These are phyloP conservation scores for Phytopythium montanum DNA, from an alignment of 352 stramenopile genomes.

Conservation along the genomic window DNA sequence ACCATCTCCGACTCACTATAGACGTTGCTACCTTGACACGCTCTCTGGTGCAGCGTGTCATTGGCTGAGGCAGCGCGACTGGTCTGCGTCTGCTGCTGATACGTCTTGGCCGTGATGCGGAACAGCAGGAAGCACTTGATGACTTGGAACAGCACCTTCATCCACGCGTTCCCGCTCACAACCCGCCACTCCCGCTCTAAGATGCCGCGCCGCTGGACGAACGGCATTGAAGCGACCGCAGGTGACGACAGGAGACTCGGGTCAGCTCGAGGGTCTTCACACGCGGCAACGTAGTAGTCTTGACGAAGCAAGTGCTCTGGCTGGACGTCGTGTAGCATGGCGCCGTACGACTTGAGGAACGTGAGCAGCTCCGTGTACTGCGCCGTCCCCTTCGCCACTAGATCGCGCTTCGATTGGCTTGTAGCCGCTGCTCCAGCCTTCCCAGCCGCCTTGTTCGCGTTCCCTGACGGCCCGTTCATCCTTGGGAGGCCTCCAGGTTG, in stretches of 20 bases:
- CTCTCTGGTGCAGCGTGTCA: conserved; percentile 13
- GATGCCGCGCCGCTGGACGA: conserved; percentile 43
- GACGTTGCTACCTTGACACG: conserved; percentile 83
- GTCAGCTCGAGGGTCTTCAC: conserved; percentile 58
- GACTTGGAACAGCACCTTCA: conserved; percentile 87
- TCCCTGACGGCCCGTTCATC: conserved; percentile 9
- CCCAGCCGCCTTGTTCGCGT: conserved; percentile 9
- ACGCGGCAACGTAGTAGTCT: conserved; percentile 78
- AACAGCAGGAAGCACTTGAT: conserved; percentile 93
- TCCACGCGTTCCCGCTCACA: conserved; percentile 67
- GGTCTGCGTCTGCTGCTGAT: conserved; percentile 12
- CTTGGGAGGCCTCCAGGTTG: background rate
- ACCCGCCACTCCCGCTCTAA: conserved; percentile 56
- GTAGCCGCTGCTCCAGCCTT: background rate
- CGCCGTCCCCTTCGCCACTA: conserved; percentile 39
- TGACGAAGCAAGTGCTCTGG: conserved; percentile 75
- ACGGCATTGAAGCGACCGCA: conserved; percentile 30
- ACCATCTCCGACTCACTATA: conserved; percentile 91
- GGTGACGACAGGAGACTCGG: conserved; percentile 42
- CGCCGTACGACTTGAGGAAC: conserved; percentile 91
- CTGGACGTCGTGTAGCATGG: conserved; percentile 86
- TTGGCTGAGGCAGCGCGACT: conserved; percentile 13
- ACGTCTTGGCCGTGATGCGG: conserved; percentile 84
- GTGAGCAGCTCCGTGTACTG: conserved; percentile 88
- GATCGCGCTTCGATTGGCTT: conserved; percentile 45